Evolutionary conservation across 352 stramenopile species (phyloP).

Genomic region (Phytopythium chamaehyphon): DNA sequence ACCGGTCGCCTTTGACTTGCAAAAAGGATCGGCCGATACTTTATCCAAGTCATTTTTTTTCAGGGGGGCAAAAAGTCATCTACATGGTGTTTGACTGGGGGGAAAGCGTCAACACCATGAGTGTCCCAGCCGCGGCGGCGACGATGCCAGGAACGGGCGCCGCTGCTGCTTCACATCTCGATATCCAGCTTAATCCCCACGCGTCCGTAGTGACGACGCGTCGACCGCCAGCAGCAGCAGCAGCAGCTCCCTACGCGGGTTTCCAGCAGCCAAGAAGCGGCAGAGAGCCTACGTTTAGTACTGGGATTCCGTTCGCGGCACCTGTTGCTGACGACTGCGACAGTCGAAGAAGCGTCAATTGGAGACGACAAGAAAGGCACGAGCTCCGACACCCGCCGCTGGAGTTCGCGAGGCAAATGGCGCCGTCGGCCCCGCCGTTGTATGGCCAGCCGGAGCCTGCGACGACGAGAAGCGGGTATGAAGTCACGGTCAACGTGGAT

Average conservation of each 20-base stretch:
- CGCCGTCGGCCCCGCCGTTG: conserved; percentile 1
- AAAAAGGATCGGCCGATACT: no score
- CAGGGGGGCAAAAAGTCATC: no score
- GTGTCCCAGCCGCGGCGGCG: no score
- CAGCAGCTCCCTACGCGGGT: neutral
- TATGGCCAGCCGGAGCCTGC: neutral
- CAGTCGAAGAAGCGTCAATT: neutral
- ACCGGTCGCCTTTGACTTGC: neutral
- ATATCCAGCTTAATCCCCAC: no score
- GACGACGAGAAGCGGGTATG: neutral
- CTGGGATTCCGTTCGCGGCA: conserved; percentile 5
- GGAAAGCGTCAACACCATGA: no score
- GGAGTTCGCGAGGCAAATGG: neutral
- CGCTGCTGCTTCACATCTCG: neutral
- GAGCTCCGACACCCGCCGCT: neutral
- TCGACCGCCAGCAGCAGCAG: neutral
- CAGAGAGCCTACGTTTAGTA: no score
- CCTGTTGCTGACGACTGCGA: neutral
- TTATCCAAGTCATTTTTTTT: no score
- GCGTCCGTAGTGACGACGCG: no score
- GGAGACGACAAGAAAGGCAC: neutral
- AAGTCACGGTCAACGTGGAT: conserved; percentile 1
- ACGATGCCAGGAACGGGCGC: neutral
- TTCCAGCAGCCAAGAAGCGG: neutral
- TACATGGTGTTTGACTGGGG: no score